phyloP scores from a whole-genome alignment of 2,329 filamentous ascomycete species.

The Penicillium palitans region DNA sequence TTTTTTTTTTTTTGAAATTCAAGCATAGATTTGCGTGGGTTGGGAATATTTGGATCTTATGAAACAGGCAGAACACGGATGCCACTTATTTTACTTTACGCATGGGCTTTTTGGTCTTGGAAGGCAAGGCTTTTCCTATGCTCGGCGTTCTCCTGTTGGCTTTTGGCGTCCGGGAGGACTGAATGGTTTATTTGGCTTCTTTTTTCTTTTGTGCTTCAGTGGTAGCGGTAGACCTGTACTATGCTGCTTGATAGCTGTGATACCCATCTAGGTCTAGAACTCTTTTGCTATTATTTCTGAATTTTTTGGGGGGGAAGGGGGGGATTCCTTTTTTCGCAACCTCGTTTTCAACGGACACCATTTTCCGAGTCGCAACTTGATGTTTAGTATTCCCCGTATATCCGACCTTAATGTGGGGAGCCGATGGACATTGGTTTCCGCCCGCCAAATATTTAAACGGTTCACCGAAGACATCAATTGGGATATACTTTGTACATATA shows the following conservation, averaged over 20 bases:
- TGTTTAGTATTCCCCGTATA: not conserved
- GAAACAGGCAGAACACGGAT: not conserved
- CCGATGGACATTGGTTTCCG: slow-evolving; percentile 24
- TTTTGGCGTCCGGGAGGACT: slow-evolving; percentile 10
- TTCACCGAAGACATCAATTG: not conserved
- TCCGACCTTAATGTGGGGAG: slow-evolving; percentile 14
- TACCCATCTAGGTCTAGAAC: slow-evolving; percentile 26
- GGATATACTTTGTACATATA: not conserved
- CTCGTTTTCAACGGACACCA: slow-evolving; percentile 11
- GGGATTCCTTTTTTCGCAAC: not conserved
- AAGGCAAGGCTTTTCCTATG: not conserved
- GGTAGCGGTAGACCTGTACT: slow-evolving; percentile 28
- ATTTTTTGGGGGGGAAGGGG: not conserved
- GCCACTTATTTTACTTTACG: slow-evolving; percentile 9
- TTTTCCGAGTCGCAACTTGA: slow-evolving; percentile 8
- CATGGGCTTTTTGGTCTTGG: slow-evolving; percentile 9
- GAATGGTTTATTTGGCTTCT: slow-evolving; percentile 2
- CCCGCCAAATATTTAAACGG: slow-evolving; percentile 7
- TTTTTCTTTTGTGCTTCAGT: slow-evolving; percentile 15
- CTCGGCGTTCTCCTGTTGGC: slow-evolving; percentile 2
- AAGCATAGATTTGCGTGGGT: slow-evolving; percentile 22
- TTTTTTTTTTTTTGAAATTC: slow-evolving; percentile 8
- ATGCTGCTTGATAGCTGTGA: slow-evolving; percentile 30
- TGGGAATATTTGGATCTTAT: slow-evolving; percentile 15
- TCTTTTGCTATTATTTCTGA: slow-evolving; percentile 5